These are phyloP conservation scores for Taphrina populina DNA, from an alignment of 1,139 yeast species.

Conservation along the genomic window DNA sequence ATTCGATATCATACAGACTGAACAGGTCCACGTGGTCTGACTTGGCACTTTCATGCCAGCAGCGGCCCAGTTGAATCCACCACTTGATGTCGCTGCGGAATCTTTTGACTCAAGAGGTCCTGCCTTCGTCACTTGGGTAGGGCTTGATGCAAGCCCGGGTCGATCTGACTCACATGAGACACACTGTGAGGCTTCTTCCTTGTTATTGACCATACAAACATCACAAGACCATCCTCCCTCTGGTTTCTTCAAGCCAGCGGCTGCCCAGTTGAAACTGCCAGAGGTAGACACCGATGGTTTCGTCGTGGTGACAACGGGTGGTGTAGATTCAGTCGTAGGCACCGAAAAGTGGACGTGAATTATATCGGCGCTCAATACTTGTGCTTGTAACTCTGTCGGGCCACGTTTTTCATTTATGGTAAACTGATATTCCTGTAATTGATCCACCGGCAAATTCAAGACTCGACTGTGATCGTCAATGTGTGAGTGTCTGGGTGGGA, in stretches of 20 bases:
- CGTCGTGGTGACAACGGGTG: neutral
- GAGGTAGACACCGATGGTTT: neutral
- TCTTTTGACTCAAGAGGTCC: neutral
- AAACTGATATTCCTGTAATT: constrained; percentile 7
- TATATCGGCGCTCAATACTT: constrained; percentile 4
- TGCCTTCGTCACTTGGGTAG: neutral
- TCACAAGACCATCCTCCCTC: constrained; percentile 23
- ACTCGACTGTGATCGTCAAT: constrained; percentile 8
- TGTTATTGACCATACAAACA: constrained; percentile 29
- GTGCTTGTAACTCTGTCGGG: neutral
- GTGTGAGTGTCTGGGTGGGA: too few species aligned
- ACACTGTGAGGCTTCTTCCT: constrained; percentile 10
- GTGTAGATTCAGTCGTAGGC: neutral
- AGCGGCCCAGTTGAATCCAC: constrained; percentile 33
- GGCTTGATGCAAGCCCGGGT: neutral
- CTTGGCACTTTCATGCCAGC: constrained; percentile 30
- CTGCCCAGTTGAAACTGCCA: constrained; percentile 28
- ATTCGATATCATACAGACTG: constrained; percentile 29
- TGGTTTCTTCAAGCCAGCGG: constrained; percentile 19
- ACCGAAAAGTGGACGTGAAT: neutral
- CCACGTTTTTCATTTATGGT: neutral
- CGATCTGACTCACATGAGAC: constrained; percentile 18
- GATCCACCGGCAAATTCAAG: constrained; percentile 1
- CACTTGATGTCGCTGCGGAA: neutral
- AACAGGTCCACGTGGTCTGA: constrained; percentile 16